A percentile compares a stretch with the other conserved stretches of the same genome.
Conservation (phyloP, 495 filamentous ascomycete genomes). For the Hypoxylon crocopeplum region DNA sequence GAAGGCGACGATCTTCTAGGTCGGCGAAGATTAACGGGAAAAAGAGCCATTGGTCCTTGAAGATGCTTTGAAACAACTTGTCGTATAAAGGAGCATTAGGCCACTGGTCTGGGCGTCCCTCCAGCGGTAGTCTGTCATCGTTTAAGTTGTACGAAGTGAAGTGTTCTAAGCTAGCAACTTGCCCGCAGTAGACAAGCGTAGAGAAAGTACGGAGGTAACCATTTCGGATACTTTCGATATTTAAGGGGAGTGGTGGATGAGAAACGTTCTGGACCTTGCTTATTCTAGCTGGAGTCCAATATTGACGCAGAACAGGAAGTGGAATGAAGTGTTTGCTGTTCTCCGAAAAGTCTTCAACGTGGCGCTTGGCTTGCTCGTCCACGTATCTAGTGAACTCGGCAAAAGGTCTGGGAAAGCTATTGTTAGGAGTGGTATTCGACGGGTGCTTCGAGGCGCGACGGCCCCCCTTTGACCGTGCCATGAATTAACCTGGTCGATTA, state of each 20-base stretch:
- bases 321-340: slow-evolving; percentile 12
- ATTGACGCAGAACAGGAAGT: slow-evolving; percentile 1
- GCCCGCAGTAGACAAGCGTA: slow-evolving; percentile 27
- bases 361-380: neutral
- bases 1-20: slow-evolving; percentile 29
- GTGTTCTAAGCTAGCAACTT: slow-evolving; percentile 17
- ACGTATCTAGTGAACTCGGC: slow-evolving; percentile 20
- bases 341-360: slow-evolving; percentile 14
- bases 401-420: neutral
- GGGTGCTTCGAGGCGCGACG: neutral
- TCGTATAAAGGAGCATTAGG: neutral
- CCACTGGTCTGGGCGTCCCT: slow-evolving; percentile 5
- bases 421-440: neutral
- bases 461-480: neutral
- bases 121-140: slow-evolving; percentile 16
- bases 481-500: neutral
- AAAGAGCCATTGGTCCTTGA: slow-evolving; percentile 46
- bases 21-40: slow-evolving; percentile 39
- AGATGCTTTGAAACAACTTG: slow-evolving; percentile 39
- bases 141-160: slow-evolving; percentile 26
- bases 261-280: slow-evolving; percentile 12
- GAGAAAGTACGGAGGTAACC: slow-evolving; percentile 36
- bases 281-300: slow-evolving; percentile 28
- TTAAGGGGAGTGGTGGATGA: neutral
- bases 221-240: slow-evolving; percentile 10